These are phyloP conservation scores for Ceratocystis huliohia DNA, from an alignment of 2,329 filamentous ascomycete species.

Conservation along the genomic window DNA sequence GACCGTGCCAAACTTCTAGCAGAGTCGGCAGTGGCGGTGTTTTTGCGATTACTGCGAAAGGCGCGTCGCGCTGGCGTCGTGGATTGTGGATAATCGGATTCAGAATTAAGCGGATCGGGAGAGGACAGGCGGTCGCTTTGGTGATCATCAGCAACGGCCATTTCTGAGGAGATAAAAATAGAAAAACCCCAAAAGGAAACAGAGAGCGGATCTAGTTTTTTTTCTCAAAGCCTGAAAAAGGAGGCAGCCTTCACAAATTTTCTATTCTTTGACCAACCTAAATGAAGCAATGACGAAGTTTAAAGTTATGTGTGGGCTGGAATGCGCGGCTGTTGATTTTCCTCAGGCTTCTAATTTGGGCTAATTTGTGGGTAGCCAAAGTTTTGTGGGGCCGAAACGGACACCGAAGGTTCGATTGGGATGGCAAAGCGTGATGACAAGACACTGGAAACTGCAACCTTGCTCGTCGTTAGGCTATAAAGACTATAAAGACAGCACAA, in stretches of 20 bases:
- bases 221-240: conserved; percentile 2
- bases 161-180: not conserved
- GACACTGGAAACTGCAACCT: not conserved
- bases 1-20: not conserved
- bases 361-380: conserved; percentile 3
- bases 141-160: not conserved
- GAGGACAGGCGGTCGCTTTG: conserved; percentile 13
- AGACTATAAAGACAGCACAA: not conserved
- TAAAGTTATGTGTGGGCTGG: not conserved
- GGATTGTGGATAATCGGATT: conserved; percentile 10
- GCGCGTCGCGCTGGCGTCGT: conserved; percentile 15
- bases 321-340: conserved; percentile 8
- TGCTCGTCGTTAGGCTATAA: not conserved
- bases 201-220: not conserved
- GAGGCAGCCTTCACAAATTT: not conserved
- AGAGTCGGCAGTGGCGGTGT: not conserved
- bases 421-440: not conserved
- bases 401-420: not conserved
- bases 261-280: not conserved
- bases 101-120: conserved; percentile 20
- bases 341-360: conserved; percentile 2
- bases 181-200: not conserved
- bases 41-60: not conserved
- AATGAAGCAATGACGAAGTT: not conserved
- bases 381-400: not conserved